Evolutionary conservation across 495 filamentous ascomycete species (phyloP), one percentile per base, ranked within the genome.

Genomic region (Penicillium simplicissimum): DNA sequence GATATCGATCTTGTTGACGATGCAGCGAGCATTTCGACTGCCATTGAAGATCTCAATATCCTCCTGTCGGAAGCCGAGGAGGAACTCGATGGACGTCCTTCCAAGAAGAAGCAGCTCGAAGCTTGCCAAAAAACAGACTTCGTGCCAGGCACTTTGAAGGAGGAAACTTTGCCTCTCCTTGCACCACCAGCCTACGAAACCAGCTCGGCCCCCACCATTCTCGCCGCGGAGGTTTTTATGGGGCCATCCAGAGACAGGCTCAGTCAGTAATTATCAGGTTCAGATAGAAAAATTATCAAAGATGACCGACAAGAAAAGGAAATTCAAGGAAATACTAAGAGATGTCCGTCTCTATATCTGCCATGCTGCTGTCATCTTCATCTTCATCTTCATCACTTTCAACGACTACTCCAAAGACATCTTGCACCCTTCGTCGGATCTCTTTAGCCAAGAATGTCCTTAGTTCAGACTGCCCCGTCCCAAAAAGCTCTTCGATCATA

Each of bases 181-280:
- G 62, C 76, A 1, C 76, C 81, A 11, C 93, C 93, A 2, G 74
- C 82, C 1, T 92, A 90, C 71, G 90, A 91, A n/a, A 89, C 85
- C 9, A 67, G 74, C 0, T 42, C 69, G 4, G 89, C 90, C 0
- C 89, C 85, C 6, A 85, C 81, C 59, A 69, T 81, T 2, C 79
- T 97, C 0, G n/a, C 47, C 52, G 57, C 57, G 35, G 25, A 47
- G 9, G 34, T 43, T 61, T 67, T 61, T 60, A 51, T 49, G 57
- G 60, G 59, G 57, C 51, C 40, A 52, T 56, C 57, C 52, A 59
- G 59, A 63, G 59, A 62, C 55, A 66, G 51, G 4, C n/a, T 6
- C 28, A 40, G 14, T 40, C 11, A 15, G 37, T 5, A 40, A 7
- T 4, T 40, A 3, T 15, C 14, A 15, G 14, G 1, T 15, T 31